Evolutionary conservation across 768 basidiomycete species (phyloP).

Genomic region (Pleurotus platypus): DNA sequence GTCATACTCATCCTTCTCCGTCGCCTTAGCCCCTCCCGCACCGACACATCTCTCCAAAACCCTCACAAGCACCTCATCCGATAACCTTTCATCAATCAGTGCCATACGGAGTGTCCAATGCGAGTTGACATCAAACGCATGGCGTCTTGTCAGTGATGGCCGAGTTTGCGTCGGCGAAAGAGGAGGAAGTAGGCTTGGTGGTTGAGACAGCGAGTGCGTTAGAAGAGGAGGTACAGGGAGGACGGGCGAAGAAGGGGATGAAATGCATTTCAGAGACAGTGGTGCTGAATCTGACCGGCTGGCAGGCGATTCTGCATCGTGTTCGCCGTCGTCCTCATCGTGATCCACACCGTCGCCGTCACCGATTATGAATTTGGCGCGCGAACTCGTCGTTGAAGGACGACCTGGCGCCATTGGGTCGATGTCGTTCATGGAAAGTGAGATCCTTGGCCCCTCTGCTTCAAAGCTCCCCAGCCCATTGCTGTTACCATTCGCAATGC

Average conservation of each 20-base stretch:
- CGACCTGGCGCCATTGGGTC: neutral
- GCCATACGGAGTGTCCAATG: conserved; percentile 29
- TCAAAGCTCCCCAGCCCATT: no score
- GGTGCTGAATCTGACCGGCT: neutral
- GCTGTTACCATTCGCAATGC: no score
- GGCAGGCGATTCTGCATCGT: no score
- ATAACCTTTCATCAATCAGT: conserved; percentile 33
- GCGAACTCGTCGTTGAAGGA: neutral
- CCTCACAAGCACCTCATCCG: conserved; percentile 32
- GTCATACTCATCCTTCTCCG: neutral
- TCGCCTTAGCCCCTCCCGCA: neutral
- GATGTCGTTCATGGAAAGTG: neutral
- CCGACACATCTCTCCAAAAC: conserved; percentile 23
- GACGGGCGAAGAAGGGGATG: neutral
- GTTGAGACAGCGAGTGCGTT: neutral
- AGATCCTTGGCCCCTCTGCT: neutral
- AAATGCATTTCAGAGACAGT: neutral
- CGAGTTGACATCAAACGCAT: neutral
- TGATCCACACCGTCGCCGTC: neutral
- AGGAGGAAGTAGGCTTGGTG: neutral
- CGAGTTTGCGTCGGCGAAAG: neutral
- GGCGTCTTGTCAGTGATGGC: neutral
- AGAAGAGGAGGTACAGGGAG: neutral
- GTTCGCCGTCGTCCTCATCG: neutral
- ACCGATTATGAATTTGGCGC: conserved; percentile 1